Base-by-base conservation (phyloP, 2,329 filamentous ascomycete species). In the Beauveria asiatica region DNA sequence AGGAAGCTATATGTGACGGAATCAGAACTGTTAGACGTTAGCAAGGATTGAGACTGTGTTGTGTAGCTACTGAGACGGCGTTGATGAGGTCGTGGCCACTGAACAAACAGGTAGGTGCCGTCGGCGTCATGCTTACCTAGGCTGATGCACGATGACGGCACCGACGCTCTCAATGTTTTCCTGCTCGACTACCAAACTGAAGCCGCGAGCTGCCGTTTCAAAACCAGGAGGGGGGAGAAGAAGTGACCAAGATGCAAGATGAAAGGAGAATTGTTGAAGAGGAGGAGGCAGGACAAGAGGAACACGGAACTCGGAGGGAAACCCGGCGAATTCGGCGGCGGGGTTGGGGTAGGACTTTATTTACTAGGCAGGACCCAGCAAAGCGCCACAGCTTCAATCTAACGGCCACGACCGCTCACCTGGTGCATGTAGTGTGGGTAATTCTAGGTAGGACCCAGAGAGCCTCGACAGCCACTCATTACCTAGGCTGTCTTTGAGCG, bases 371-470 rank as follows among this genome's bases (percentile, higher is more conserved):
- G 30, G 30, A 33, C 11, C 30, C 30, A 13, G 2, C 30, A 11
- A 13, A 4, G 11, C 30, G 13, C 11, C 44, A n/a, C 7, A 39
- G 37, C 16, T n/a, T 2, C 10, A 57, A 37, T 45, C 55, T 55
- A 61, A 55, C 60, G 49, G 60, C 23, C 23, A 23, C 23, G 23
- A 23, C 23, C 23, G 23, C 60, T 59, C 60, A 59, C 37, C 6
- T 25, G 56, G 39, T 45, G 19, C 11, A 11, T n/a, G 1, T 52
- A 4, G 25, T 41, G 57, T 51, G 45, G 57, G 55, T 42, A 57
- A 16, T 27, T 54, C 23, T 44, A 25, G 51, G 21, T 44, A 25
- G 51, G 21, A 42, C 37, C 39, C 6, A 23, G 11, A 37, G 5
- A 23, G 23, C 11, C 13, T 49, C 23, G 8, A 49, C 7, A 49